Percentiles rank a stretch among this genome's conserved stretches.
Evolutionary conservation across 2,329 filamentous ascomycete species (phyloP).

Genomic region (Cordyceps militaris): DNA sequence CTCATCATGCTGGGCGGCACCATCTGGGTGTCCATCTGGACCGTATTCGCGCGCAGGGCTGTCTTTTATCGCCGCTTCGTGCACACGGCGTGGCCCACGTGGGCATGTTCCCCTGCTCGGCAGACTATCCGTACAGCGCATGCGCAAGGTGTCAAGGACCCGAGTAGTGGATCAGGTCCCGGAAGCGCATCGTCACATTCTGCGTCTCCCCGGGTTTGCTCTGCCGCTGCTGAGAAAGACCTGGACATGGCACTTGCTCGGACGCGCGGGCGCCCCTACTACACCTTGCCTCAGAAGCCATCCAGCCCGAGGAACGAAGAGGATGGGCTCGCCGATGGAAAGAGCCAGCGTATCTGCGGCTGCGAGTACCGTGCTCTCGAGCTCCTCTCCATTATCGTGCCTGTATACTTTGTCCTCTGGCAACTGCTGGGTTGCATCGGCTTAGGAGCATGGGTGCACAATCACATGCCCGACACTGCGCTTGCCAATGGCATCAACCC

Average conservation of each 20-base stretch:
- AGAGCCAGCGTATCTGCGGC: conserved; percentile 53
- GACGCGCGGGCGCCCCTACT: neutral
- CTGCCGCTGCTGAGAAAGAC: neutral
- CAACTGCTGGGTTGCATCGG: conserved; percentile 53
- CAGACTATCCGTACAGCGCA: no score
- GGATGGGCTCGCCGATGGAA: conserved; percentile 40
- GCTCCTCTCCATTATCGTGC: conserved; percentile 52
- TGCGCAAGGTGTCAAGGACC: no score
- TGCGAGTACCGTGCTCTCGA: conserved; percentile 57
- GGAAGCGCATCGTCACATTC: neutral
- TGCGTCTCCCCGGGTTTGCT: neutral
- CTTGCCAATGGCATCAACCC: conserved; percentile 52
- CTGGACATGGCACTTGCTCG: neutral
- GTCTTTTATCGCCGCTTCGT: conserved; percentile 59
- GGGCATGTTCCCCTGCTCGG: no score
- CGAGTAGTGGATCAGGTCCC: neutral
- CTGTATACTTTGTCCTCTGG: conserved; percentile 52
- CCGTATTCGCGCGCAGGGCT: conserved; percentile 51
- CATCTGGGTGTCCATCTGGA: conserved; percentile 60
- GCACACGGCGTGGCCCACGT: conserved; percentile 26
- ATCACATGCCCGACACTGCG: conserved; percentile 42
- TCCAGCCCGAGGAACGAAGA: neutral
- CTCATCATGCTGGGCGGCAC: conserved; percentile 60
- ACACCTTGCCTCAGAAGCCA: neutral
- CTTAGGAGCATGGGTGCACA: conserved; percentile 53